Conservation (phyloP, 2,329 filamentous ascomycete genomes). For the Torrubiellomyces zombiae region DNA sequence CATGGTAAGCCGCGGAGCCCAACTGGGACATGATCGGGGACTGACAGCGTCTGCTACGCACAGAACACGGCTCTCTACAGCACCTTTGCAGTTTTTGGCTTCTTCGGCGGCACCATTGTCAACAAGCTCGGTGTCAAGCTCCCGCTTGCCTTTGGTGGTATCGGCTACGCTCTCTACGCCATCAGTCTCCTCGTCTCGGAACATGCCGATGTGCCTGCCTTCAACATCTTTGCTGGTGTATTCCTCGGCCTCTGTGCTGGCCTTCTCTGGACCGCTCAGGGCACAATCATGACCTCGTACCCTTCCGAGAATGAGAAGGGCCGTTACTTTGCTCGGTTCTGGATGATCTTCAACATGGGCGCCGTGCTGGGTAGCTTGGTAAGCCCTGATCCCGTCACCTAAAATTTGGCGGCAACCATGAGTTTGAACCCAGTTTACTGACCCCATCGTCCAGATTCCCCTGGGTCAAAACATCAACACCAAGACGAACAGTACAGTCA, state of each 20-base stretch:
- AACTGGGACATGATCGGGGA: slow-evolving; percentile 2
- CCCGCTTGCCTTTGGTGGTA: slow-evolving; percentile 52
- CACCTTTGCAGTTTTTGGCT: slow-evolving; percentile 48
- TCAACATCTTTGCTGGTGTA: slow-evolving; percentile 52
- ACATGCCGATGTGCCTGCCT: slow-evolving; percentile 31
- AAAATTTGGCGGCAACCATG: too few species aligned
- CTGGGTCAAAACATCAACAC: slow-evolving; percentile 52
- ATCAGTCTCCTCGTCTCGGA: slow-evolving; percentile 52
- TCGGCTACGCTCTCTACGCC: slow-evolving; percentile 62
- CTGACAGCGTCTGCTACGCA: slow-evolving; percentile 3
- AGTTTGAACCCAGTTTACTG: too few species aligned
- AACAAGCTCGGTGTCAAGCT: slow-evolving; percentile 55
- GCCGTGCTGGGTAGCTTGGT: slow-evolving; percentile 66
- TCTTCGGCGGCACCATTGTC: slow-evolving; percentile 59
- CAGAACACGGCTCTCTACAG: slow-evolving; percentile 51
- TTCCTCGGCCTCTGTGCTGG: slow-evolving; percentile 65
- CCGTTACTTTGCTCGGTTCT: slow-evolving; percentile 78
- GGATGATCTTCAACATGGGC: slow-evolving; percentile 89
- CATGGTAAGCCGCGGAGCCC: slow-evolving; percentile 12
- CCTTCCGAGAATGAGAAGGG: slow-evolving; percentile 69
- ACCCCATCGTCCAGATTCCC: slow-evolving; percentile 34
- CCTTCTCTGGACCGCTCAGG: slow-evolving; percentile 68
- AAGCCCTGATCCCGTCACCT: slow-evolving; percentile 8
- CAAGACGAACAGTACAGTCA: slow-evolving; percentile 30
- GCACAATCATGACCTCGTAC: slow-evolving; percentile 82